Conservation (phyloP, 768 basidiomycete genomes). For the Termitomyces eurrhizus region DNA sequence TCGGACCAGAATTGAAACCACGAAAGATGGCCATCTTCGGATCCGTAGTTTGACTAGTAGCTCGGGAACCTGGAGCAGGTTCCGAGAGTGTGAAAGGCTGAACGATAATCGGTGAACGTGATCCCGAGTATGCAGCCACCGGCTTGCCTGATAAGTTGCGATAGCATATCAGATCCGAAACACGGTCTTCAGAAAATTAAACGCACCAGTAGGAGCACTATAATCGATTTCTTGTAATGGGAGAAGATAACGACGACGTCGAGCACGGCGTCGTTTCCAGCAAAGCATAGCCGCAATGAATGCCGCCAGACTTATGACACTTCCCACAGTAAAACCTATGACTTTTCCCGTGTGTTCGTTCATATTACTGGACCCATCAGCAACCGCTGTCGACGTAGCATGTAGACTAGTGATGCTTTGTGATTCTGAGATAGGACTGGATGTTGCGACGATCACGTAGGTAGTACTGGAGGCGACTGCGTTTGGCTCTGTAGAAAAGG, state of each 20-base stretch:
- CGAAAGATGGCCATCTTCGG: not conserved
- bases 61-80: not conserved
- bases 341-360: not conserved
- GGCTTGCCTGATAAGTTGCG: not conserved
- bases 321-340: not conserved
- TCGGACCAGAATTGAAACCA: not conserved
- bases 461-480: not conserved
- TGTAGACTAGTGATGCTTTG: not conserved
- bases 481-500: not conserved
- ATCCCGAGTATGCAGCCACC: not conserved
- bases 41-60: not conserved
- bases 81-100: slow-evolving; percentile 5
- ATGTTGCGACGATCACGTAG: not conserved
- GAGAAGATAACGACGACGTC: not conserved
- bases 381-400: not conserved
- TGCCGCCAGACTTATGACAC: not conserved
- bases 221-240: not conserved
- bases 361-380: not conserved
- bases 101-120: not conserved
- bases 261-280: not conserved
- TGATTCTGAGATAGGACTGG: not conserved
- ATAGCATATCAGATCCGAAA: not conserved
- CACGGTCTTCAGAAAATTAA: not conserved
- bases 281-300: not conserved
- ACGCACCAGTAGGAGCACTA: not conserved